Base-by-base conservation (phyloP, 1,284 basidiomycete species). In the Anthracocystis panici-leucophaei region DNA sequence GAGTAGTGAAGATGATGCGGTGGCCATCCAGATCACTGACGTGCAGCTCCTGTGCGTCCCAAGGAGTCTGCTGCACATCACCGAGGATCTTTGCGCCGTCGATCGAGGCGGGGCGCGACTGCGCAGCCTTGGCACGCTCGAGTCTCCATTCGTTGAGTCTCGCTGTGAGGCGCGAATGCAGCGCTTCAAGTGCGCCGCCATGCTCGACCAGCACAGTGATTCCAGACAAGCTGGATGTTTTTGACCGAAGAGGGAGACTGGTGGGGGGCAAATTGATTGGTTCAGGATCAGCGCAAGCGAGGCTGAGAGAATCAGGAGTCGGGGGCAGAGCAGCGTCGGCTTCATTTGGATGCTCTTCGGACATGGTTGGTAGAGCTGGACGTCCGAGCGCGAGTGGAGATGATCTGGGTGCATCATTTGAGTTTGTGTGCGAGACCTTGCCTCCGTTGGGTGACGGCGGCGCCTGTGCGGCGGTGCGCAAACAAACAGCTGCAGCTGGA, bases 41-140 rank as follows among this genome's bases (percentile, higher is more conserved):
- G 14, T 68, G 71, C 49, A 77, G 57, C 64, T 77, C 74, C 54
- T 77, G 74, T 33, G 69, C 60, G n/a, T 67, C 49, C 70, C 74
- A 74, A 18, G 65, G 56, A 9, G 62, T 73, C 49, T 68, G 59
- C 48, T 69, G 70, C 21, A 77, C 65, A 3, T 51, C 58, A 53
- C 50, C 57, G 12, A 77, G 57, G 6, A 73, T 46, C 20, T 35
- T 50, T 25, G 70, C 62, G 35, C 42, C 27, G 20, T 72, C 57
- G 21, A 18, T 6, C 27, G 41, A 45, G 23, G 31, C 35, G 12
- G 14, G 29, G 18, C 45, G 21, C 3, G 54, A 20, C 27, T 42
- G 60, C 46, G 68, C 53, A 35, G 25, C 38, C 12, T 51, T 56
- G 20, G n/a, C 40, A 40, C 31, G 70, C 40, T 65, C 57, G 33